A percentile compares a stretch with the other conserved stretches of the same genome.
Evolutionary conservation across 257 asterid species (phyloP).

Genomic region (Solanum neorickii): DNA sequence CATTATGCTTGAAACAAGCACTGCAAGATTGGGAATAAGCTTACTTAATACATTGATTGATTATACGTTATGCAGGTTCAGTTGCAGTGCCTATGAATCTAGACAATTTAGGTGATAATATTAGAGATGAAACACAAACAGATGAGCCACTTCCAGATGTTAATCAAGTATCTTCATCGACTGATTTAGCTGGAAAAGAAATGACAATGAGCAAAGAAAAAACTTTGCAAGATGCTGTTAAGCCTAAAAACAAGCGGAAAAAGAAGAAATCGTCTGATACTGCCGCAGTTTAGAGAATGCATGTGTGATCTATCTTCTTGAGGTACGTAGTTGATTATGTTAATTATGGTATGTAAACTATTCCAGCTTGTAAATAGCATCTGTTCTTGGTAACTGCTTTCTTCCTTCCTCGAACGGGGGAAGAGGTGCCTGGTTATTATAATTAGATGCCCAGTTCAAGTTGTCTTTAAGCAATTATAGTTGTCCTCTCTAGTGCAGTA

Average conservation of each 20-base stretch:
- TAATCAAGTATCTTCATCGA: conserved; percentile 19
- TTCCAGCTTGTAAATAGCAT: not conserved
- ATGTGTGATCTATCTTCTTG: not conserved
- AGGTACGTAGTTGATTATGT: not conserved
- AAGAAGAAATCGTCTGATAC: conserved; percentile 27
- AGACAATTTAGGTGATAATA: conserved; percentile 17
- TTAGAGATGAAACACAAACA: conserved; percentile 1
- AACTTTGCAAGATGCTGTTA: conserved; percentile 77
- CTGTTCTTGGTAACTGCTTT: not conserved
- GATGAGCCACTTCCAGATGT: conserved; percentile 11
- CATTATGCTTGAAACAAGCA: not conserved
- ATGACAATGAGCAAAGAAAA: conserved; percentile 18
- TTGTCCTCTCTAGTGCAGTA: not conserved
- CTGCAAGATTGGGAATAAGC: not conserved
- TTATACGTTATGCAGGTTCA: conserved; percentile 24
- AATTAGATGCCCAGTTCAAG: not conserved
- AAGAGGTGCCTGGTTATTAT: not conserved
- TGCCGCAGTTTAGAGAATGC: conserved; percentile 25
- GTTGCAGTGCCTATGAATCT: conserved; percentile 18
- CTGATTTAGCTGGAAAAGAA: conserved; percentile 14
- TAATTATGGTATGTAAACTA: not conserved
- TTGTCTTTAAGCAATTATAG: not conserved
- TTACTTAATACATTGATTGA: not conserved
- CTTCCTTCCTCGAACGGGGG: not conserved
- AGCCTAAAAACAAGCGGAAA: conserved; percentile 71